These are phyloP conservation scores for Candida maesae DNA, from an alignment of 805 yeast species.

Conservation along the genomic window DNA sequence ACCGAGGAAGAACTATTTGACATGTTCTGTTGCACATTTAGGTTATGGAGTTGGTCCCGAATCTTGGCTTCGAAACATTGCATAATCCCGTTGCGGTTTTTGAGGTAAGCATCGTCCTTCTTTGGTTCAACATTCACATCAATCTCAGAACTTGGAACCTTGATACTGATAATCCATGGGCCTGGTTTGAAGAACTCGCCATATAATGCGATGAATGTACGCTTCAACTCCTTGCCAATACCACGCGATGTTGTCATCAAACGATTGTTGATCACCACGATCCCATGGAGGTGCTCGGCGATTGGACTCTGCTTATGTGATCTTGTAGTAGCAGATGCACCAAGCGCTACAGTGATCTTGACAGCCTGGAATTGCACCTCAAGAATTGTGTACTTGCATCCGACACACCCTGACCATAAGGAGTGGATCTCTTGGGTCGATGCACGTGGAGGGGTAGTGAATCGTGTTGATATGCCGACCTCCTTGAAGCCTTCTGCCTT, in stretches of 20 bases:
- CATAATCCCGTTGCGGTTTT: not conserved
- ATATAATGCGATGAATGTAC: not conserved
- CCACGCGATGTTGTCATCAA: not conserved
- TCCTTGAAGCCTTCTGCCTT: not conserved
- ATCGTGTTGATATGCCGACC: not conserved
- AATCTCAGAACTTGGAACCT: not conserved
- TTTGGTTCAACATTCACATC: constrained; percentile 2
- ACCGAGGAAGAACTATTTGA: too few species aligned
- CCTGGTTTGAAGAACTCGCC: not conserved
- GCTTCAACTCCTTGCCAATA: not conserved
- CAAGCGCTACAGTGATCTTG: not conserved
- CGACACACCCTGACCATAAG: not conserved
- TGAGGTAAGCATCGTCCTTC: constrained; percentile 1
- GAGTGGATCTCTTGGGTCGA: not conserved
- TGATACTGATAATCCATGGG: not conserved
- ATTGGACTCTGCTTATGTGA: not conserved
- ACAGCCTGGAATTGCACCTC: not conserved
- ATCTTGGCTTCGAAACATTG: not conserved
- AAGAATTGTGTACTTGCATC: not conserved
- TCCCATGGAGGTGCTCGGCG: not conserved
- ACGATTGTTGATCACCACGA: not conserved
- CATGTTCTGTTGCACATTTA: too few species aligned
- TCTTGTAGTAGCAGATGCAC: not conserved
- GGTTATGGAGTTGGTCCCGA: too few species aligned
- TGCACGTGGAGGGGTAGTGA: not conserved